A percentile compares a stretch with the other conserved stretches of the same genome.
phyloP scores from a whole-genome alignment of 805 yeast genomes.

The Candida rishiriensis region DNA sequence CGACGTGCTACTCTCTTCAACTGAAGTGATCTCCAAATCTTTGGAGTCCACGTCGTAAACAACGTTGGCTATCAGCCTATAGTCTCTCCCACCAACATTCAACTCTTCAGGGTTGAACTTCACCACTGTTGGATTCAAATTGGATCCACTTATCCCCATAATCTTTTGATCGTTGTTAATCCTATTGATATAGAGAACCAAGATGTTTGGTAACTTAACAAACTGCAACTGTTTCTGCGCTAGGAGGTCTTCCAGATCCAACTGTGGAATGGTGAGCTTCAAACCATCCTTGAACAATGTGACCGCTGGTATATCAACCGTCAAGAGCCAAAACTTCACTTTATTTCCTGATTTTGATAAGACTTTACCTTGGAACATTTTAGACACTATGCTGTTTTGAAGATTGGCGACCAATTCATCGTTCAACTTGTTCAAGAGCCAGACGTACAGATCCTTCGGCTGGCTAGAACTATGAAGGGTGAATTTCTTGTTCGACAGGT shows the following conservation, averaged over 20 bases:
- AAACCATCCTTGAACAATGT: constrained; percentile 52
- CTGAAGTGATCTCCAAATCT: constrained; percentile 3
- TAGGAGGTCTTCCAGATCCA: constrained; percentile 41
- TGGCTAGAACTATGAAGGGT: constrained; percentile 35
- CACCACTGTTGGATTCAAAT: constrained; percentile 58
- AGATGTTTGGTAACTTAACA: constrained; percentile 43
- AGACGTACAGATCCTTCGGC: constrained; percentile 54
- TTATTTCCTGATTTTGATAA: constrained; percentile 16
- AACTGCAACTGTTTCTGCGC: constrained; percentile 37
- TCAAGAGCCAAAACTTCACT: constrained; percentile 46
- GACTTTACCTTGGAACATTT: constrained; percentile 52
- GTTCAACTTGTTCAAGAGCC: constrained; percentile 52
- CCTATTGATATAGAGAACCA: constrained; percentile 57
- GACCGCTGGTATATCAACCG: constrained; percentile 55
- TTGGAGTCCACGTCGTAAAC: constrained; percentile 29
- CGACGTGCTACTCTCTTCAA: background rate
- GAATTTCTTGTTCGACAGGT: constrained; percentile 40
- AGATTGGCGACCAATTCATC: constrained; percentile 17
- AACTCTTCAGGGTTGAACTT: constrained; percentile 44
- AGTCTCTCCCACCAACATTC: constrained; percentile 25
- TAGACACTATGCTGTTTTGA: constrained; percentile 26
- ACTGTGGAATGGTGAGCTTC: constrained; percentile 46
- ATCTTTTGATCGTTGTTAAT: constrained; percentile 33
- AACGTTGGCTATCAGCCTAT: constrained; percentile 47
- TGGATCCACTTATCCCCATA: constrained; percentile 31